Evolutionary conservation across 768 basidiomycete species (phyloP), one percentile per base, ranked within the genome.

Genomic region (Clavaria fumosa): DNA sequence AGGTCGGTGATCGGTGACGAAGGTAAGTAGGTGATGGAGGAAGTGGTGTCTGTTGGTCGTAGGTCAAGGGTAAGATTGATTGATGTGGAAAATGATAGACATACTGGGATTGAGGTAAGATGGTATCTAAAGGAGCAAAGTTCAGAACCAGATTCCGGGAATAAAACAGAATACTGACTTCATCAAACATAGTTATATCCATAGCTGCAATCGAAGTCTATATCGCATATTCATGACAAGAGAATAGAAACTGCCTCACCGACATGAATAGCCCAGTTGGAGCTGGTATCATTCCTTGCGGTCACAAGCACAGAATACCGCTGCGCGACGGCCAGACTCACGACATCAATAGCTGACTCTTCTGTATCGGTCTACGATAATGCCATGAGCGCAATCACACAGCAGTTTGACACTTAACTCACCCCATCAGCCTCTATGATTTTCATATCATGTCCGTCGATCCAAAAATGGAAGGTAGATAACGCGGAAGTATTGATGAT

Each of bases 231-330:
- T n/a, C n/a, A n/a, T n/a, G n/a, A n/a, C n/a, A n/a, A n/a, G n/a
- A n/a, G n/a, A n/a, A n/a, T n/a, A n/a, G n/a, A n/a, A n/a, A n/a
- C n/a, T n/a, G n/a, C n/a, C n/a, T n/a, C n/a, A n/a, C 90, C 84
- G 4, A 82, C 81, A 50, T 89, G 84, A 41, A 99, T 74, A 35
- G 72, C 74, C 77, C 78, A 97, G 63, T 99, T 95, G 15, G 70
- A 61, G 2, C 69, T 60, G 0, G 78, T 81, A 45, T 89, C 83
- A 56, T 91, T 91, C 34, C 80, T 73, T 7, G 93, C 91, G 7
- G 78, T 79, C 37, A 99, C 85, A 22, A 96, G 74, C 27, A 99
- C 64, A 0, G 90, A 91, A 57, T 93, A 95, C 14, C 93, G 75
- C 55, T 97, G 93, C 0, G 90, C 90, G 21, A 81, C 88, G 10